Conservation (phyloP, 73 alveolate genomes). For the Paraurostyla sp. region DNA sequence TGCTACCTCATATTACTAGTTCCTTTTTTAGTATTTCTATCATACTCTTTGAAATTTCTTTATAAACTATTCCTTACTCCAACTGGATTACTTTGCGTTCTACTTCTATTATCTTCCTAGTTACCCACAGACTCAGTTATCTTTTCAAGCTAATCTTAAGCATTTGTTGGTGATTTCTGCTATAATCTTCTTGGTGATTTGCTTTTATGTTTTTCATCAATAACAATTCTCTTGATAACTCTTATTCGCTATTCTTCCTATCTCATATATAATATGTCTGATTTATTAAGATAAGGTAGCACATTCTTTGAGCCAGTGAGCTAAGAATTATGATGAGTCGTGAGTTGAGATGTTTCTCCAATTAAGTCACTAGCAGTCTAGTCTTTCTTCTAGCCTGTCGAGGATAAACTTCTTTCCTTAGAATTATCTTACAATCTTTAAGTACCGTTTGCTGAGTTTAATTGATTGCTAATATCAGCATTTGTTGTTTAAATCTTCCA, state of each 20-base stretch:
- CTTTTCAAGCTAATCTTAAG: background rate
- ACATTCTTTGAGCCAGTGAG: conserved; percentile 17
- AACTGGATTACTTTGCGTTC: background rate
- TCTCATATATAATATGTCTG: conserved; percentile 9
- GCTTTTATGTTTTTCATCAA: background rate
- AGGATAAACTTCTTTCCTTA: too few species aligned
- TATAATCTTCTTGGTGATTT: conserved; percentile 20
- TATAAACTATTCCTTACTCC: background rate
- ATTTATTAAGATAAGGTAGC: conserved; percentile 24
- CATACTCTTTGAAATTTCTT: background rate
- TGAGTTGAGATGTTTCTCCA: background rate
- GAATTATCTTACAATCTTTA: background rate
- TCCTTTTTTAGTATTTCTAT: background rate
- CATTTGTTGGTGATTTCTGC: background rate
- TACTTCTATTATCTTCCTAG: background rate
- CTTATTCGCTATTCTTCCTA: background rate
- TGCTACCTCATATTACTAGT: background rate
- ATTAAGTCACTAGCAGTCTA: too few species aligned
- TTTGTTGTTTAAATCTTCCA: background rate
- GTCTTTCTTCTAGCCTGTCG: too few species aligned
- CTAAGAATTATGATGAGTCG: background rate
- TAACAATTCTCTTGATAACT: background rate
- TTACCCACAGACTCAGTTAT: background rate
- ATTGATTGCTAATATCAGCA: background rate
- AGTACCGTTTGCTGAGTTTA: background rate